phyloP scores from a whole-genome alignment of 768 basidiomycete species.

The Pulveroboletus sp. region DNA sequence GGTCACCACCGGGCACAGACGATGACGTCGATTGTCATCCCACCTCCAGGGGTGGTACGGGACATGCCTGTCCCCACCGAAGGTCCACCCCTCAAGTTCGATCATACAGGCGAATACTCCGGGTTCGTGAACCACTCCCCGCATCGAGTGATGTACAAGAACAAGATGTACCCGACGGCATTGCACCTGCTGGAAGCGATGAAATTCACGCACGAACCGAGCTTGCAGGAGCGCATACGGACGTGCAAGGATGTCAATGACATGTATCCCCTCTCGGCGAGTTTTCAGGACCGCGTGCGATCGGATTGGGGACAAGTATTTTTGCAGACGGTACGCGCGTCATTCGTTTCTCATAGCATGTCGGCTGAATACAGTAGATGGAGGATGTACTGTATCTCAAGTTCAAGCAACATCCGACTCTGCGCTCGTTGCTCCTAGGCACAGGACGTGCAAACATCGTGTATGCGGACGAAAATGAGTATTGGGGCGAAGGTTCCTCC shows the following conservation, averaged over 20 bases:
- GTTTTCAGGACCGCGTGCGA: conserved; percentile 37
- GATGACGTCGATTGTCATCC: conserved; percentile 24
- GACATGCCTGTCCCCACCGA: conserved; percentile 17
- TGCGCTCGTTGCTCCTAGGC: conserved; percentile 50
- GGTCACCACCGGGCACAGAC: conserved; percentile 20
- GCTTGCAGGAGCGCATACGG: conserved; percentile 57
- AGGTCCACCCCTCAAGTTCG: conserved; percentile 36
- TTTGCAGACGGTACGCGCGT: conserved; percentile 43
- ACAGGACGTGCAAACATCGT: conserved; percentile 51
- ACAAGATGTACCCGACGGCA: conserved; percentile 60
- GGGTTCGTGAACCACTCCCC: conserved; percentile 66
- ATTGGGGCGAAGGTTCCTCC: conserved; percentile 59
- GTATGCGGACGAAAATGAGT: conserved; percentile 56
- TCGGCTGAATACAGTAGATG: conserved; percentile 42
- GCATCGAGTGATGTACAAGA: conserved; percentile 54
- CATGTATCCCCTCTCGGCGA: conserved; percentile 35
- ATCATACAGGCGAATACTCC: conserved; percentile 38
- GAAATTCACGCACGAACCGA: conserved; percentile 54
- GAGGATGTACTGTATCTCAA: conserved; percentile 65
- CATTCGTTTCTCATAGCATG: neutral
- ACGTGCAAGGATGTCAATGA: conserved; percentile 36
- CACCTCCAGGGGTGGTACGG: neutral
- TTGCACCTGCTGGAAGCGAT: conserved; percentile 74
- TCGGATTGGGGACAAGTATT: conserved; percentile 56
- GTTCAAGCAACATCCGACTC: conserved; percentile 62